Evolutionary conservation across 176 grass and related monocot genomes (phyloP).

Genomic region (Typha latifolia): DNA sequence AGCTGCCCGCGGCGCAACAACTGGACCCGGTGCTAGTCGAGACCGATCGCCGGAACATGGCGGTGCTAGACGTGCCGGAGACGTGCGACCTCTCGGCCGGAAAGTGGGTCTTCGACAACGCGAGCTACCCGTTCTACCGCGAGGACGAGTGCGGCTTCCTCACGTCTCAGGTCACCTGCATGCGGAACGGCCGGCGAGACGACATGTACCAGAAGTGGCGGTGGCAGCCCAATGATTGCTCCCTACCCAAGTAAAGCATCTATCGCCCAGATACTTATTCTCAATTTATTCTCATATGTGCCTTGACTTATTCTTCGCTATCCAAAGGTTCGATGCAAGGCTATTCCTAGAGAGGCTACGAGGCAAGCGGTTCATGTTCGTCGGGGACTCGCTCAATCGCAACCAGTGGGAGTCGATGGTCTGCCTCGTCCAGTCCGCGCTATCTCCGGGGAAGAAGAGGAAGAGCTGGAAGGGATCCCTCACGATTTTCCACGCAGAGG

Average conservation of each 20-base stretch:
- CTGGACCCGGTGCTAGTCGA: background rate
- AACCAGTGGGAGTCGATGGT: conserved; percentile 48
- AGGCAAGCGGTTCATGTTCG: conserved; percentile 37
- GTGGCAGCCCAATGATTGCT: conserved; percentile 74
- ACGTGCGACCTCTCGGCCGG: conserved; percentile 65
- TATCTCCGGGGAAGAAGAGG: conserved; percentile 24
- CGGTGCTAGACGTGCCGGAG: conserved; percentile 39
- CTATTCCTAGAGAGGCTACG: conserved; percentile 24
- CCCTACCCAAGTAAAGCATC: conserved; percentile 48
- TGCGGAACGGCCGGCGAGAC: conserved; percentile 78
- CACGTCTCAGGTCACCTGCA: conserved; percentile 77
- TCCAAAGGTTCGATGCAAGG: conserved; percentile 25
- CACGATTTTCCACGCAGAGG: conserved; percentile 24
- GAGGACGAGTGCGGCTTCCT: conserved; percentile 76
- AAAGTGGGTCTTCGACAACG: conserved; percentile 65
- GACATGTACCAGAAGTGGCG: conserved; percentile 82
- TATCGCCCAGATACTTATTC: background rate
- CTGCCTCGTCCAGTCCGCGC: conserved; percentile 28
- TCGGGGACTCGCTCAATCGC: conserved; percentile 30
- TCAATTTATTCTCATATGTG: background rate
- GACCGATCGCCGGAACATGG: background rate
- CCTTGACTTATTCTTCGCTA: background rate
- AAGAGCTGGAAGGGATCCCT: conserved; percentile 16
- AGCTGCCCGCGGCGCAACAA: background rate
- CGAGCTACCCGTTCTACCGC: conserved; percentile 62